Conservation (phyloP, 345 rosid genomes). For the Pugionium dolabratum region DNA sequence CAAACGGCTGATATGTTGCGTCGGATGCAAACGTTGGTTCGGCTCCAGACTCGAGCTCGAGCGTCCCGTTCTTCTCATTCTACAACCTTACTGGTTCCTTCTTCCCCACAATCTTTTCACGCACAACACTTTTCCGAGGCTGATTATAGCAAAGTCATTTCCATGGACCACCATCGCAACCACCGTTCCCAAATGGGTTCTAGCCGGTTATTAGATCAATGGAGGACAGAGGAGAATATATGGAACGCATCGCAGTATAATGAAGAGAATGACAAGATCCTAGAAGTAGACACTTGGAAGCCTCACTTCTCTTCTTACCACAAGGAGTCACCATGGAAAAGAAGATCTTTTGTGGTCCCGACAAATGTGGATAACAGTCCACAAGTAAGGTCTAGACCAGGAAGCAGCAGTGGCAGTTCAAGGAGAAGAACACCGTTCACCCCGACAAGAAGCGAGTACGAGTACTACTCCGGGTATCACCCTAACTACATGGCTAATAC, state of each 20-base stretch:
- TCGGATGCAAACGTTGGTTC: constrained; percentile 81
- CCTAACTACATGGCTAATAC: constrained; percentile 97
- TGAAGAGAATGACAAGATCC: constrained; percentile 70
- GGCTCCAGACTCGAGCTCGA: constrained; percentile 75
- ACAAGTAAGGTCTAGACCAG: constrained; percentile 65
- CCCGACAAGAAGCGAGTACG: constrained; percentile 74
- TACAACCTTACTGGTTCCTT: constrained; percentile 26
- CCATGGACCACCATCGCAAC: constrained; percentile 39
- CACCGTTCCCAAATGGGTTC: constrained; percentile 46
- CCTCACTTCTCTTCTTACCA: constrained; percentile 54
- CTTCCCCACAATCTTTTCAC: constrained; percentile 43
- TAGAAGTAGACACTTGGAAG: constrained; percentile 97
- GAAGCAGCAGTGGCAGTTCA: constrained; percentile 54
- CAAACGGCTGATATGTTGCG: constrained; percentile 77
- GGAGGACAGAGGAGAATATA: constrained; percentile 68
- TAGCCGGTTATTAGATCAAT: constrained; percentile 64
- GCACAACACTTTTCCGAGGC: constrained; percentile 36
- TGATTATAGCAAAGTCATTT: constrained; percentile 37
- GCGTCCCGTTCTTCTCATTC: constrained; percentile 56
- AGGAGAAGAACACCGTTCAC: constrained; percentile 76
- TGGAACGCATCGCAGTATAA: constrained; percentile 43
- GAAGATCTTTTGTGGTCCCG: constrained; percentile 43
- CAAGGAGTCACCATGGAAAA: constrained; percentile 57
- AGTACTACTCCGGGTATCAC: constrained; percentile 53
- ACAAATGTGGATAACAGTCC: constrained; percentile 74